A percentile compares a stretch with the other conserved stretches of the same genome.
Conservation (phyloP, 345 rosid species). For the Bruguiera gymnorhiza region DNA sequence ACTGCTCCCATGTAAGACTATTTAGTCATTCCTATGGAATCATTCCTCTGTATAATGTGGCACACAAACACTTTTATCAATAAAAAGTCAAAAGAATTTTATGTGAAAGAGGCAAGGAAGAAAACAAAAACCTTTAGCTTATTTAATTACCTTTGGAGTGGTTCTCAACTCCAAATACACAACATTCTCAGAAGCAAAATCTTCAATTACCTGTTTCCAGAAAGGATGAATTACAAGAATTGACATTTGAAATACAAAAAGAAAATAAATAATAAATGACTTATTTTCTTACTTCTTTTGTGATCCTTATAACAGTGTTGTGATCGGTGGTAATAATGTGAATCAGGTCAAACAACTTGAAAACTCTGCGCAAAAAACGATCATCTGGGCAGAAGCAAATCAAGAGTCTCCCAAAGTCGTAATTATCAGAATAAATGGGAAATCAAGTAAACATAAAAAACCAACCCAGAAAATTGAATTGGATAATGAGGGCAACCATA, state of each 20-base stretch:
- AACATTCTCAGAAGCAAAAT: slow-evolving; percentile 85
- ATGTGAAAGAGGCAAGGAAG: too few relatives aligned
- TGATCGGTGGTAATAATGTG: slow-evolving; percentile 83
- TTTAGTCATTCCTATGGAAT: too few relatives aligned
- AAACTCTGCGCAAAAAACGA: slow-evolving; percentile 69
- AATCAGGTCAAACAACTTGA: slow-evolving; percentile 82
- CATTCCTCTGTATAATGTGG: too few relatives aligned
- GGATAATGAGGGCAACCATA: neutral
- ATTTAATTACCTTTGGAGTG: slow-evolving; percentile 70
- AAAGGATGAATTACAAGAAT: neutral
- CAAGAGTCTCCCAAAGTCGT: neutral
- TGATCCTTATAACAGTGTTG: slow-evolving; percentile 70
- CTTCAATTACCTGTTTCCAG: slow-evolving; percentile 68
- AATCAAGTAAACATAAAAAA: neutral
- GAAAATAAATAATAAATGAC: too few relatives aligned
- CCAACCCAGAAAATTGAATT: neutral
- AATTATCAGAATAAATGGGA: neutral
- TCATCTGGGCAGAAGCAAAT: slow-evolving; percentile 40
- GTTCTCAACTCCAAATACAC: slow-evolving; percentile 88
- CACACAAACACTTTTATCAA: too few relatives aligned
- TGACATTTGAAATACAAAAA: neutral
- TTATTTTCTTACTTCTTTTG: slow-evolving; percentile 57
- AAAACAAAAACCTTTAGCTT: too few relatives aligned
- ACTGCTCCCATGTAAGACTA: too few relatives aligned
- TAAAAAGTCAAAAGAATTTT: too few relatives aligned